These are phyloP conservation scores for Thalassiosira ordinaria DNA, from an alignment of 352 stramenopile genomes.

Conservation along the genomic window DNA sequence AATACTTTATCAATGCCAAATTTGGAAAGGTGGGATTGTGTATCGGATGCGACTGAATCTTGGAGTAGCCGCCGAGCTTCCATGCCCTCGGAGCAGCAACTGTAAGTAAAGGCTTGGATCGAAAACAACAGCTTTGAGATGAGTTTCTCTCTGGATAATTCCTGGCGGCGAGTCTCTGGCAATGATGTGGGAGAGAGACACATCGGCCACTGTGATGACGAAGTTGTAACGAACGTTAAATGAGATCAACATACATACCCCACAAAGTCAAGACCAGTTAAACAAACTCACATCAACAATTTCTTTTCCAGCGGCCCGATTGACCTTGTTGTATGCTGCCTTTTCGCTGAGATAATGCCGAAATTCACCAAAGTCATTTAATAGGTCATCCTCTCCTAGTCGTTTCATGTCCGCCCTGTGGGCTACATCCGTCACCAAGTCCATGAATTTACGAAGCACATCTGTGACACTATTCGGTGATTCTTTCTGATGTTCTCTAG, in stretches of 20 bases:
- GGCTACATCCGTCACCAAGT: slow-evolving; percentile 76
- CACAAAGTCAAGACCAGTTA: not conserved
- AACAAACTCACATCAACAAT: slow-evolving; percentile 69
- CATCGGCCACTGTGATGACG: slow-evolving; percentile 73
- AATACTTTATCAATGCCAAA: slow-evolving; percentile 71
- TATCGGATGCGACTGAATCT: slow-evolving; percentile 11
- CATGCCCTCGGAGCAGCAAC: slow-evolving; percentile 68
- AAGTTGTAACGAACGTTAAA: no score
- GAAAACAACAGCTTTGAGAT: slow-evolving; percentile 82
- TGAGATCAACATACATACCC: not conserved
- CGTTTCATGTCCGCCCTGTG: slow-evolving; percentile 76
- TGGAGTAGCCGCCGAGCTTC: slow-evolving; percentile 63
- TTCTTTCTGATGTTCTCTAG: slow-evolving; percentile 24
- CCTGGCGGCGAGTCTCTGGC: slow-evolving; percentile 70
- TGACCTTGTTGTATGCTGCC: slow-evolving; percentile 73
- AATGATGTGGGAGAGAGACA: slow-evolving; percentile 77
- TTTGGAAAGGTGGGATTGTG: slow-evolving; percentile 61
- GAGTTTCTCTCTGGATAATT: slow-evolving; percentile 83
- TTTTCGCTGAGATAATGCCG: slow-evolving; percentile 83
- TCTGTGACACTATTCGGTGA: slow-evolving; percentile 54
- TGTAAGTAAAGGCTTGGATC: slow-evolving; percentile 84
- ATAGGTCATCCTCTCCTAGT: slow-evolving; percentile 73
- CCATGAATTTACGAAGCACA: slow-evolving; percentile 81
- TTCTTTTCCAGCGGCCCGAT: slow-evolving; percentile 69
- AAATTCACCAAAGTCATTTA: slow-evolving; percentile 81